phyloP scores from a whole-genome alignment of 768 basidiomycete genomes.

The Tylopilus balloui region DNA sequence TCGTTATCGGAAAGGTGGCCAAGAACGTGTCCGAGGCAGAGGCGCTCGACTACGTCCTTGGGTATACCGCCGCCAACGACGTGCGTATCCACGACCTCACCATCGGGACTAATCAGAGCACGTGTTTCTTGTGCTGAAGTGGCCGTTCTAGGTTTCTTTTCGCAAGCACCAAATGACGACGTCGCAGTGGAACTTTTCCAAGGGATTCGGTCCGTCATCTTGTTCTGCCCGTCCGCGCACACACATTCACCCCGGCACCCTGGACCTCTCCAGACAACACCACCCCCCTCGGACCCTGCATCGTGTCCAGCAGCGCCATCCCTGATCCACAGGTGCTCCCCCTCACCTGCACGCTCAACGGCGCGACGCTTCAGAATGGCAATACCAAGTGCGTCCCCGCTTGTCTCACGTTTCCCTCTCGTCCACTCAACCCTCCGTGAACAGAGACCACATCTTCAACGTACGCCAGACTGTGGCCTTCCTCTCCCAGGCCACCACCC shows the following conservation, averaged over 20 bases:
- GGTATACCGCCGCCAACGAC: constrained; percentile 78
- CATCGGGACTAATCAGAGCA: background rate
- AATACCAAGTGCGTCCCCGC: constrained; percentile 52
- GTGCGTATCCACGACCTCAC: constrained; percentile 34
- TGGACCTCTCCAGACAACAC: constrained; percentile 29
- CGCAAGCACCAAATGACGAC: constrained; percentile 75
- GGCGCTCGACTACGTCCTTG: constrained; percentile 82
- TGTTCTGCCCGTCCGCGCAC: too few species aligned
- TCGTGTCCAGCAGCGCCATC: constrained; percentile 63
- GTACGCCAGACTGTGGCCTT: constrained; percentile 73
- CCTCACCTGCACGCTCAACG: constrained; percentile 66
- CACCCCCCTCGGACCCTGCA: constrained; percentile 73
- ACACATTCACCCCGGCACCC: background rate
- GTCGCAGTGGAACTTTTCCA: constrained; percentile 86
- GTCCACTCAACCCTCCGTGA: background rate
- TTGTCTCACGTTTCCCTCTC: background rate
- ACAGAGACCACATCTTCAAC: constrained; percentile 77
- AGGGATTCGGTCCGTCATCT: constrained; percentile 63
- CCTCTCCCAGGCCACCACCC: constrained; percentile 81
- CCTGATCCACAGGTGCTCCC: constrained; percentile 61
- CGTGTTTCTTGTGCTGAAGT: background rate
- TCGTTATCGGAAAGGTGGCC: constrained; percentile 79
- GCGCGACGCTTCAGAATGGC: constrained; percentile 65
- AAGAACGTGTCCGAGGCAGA: constrained; percentile 77
- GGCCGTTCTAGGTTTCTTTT: constrained; percentile 55